These are phyloP conservation scores for Tetrastigma voinierianum DNA, from an alignment of 164 flowering plant species.

Conservation along the genomic window DNA sequence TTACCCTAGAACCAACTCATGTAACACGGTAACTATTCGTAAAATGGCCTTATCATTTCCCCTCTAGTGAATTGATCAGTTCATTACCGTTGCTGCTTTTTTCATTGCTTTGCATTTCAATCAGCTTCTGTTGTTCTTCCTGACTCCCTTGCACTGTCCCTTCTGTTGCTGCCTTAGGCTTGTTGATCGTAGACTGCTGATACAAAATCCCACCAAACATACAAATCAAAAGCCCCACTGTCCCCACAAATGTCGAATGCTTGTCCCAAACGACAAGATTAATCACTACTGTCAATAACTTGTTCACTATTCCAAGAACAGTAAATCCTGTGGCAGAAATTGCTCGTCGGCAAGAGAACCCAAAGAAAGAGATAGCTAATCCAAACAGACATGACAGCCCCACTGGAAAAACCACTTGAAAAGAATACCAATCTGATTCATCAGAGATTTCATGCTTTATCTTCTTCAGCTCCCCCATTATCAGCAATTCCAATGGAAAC, in stretches of 20 bases:
- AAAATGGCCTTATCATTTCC: conserved; percentile 7
- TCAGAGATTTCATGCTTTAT: conserved; percentile 71
- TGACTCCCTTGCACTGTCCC: conserved; percentile 37
- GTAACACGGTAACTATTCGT: too few relatives aligned
- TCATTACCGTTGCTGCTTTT: conserved; percentile 13
- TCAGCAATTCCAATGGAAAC: conserved; percentile 82
- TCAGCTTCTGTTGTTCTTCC: conserved; percentile 62
- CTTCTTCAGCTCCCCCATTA: conserved; percentile 96
- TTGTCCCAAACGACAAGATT: conserved; percentile 96
- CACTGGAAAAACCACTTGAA: conserved; percentile 74
- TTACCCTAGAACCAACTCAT: too few relatives aligned
- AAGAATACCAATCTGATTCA: conserved; percentile 79
- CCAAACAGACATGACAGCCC: conserved; percentile 89
- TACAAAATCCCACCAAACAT: conserved; percentile 91
- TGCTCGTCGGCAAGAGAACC: conserved; percentile 91
- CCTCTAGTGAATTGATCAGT: background rate
- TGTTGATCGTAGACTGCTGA: conserved; percentile 76
- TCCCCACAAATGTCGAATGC: conserved; percentile 83
- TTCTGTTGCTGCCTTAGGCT: conserved; percentile 47
- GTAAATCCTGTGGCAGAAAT: conserved; percentile 96
- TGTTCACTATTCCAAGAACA: conserved; percentile 96
- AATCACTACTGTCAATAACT: conserved; percentile 80
- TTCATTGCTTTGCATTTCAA: conserved; percentile 43
- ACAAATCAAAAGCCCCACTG: conserved; percentile 90
- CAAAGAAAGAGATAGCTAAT: conserved; percentile 89